phyloP scores from a whole-genome alignment of 139 green algal genomes.

The Yamagishiella unicocca region DNA sequence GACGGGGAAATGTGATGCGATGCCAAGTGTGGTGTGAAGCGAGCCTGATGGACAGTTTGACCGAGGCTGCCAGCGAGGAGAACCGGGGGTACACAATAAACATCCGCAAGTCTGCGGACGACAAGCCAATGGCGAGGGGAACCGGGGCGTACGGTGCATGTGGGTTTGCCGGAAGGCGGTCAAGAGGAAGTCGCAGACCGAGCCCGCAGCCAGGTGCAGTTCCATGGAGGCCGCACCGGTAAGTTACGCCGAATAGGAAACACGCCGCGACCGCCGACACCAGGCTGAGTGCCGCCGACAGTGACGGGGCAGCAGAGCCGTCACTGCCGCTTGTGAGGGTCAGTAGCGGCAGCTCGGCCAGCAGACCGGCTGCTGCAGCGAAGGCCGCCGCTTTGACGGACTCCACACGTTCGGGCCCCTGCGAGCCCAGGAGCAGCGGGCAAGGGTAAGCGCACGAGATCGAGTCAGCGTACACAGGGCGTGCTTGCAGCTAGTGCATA shows the following conservation, averaged over 20 bases:
- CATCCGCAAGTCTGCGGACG: no score
- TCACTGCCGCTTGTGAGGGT: conserved; percentile 5
- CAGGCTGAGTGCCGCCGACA: conserved; percentile 48
- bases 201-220: no score
- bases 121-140: no score
- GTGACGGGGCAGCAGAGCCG: not conserved
- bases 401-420: conserved; percentile 72
- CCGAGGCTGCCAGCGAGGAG: not conserved
- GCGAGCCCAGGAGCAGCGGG: not conserved
- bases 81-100: not conserved
- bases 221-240: not conserved
- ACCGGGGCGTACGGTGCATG: no score
- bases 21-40: not conserved
- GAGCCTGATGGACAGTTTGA: not conserved
- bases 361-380: conserved; percentile 59
- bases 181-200: no score
- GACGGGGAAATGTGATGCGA: not conserved
- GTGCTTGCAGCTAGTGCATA: no score
- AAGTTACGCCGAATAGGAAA: conserved; percentile 71
- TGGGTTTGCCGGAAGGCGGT: no score
- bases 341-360: conserved; percentile 63
- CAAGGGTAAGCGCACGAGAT: no score
- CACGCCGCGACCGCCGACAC: conserved; percentile 41
- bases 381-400: conserved; percentile 71
- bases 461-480: no score